Percentiles rank a stretch among this genome's conserved stretches.
Evolutionary conservation across 2,329 filamentous ascomycete species (phyloP).

Genomic region (Huntiella omanensis): DNA sequence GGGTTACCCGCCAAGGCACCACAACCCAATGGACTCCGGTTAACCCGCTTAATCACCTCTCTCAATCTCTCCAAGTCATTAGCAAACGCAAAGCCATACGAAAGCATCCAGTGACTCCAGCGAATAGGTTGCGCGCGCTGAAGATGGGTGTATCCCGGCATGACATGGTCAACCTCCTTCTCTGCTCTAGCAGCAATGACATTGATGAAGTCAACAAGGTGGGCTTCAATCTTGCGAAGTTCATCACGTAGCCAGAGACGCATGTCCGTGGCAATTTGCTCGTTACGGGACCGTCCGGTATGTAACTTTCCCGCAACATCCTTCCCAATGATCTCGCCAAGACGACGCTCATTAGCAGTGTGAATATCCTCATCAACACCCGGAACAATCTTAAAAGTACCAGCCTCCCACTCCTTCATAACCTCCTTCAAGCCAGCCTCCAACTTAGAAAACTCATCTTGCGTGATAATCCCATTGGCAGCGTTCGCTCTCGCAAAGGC

Average conservation of each 20-base stretch:
- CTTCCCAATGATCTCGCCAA: constrained; percentile 74
- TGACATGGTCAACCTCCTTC: constrained; percentile 48
- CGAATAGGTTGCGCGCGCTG: constrained; percentile 65
- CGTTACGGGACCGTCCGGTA: constrained; percentile 72
- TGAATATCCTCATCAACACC: constrained; percentile 43
- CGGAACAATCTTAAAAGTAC: constrained; percentile 31
- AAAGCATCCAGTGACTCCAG: constrained; percentile 68
- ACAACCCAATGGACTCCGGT: constrained; percentile 50
- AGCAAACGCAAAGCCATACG: constrained; percentile 52
- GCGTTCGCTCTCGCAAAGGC: constrained; percentile 67
- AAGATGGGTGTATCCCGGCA: constrained; percentile 79
- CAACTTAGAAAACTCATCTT: constrained; percentile 55
- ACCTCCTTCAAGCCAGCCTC: constrained; percentile 47
- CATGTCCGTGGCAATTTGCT: constrained; percentile 83
- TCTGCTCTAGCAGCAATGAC: constrained; percentile 53
- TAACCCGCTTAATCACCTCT: constrained; percentile 56
- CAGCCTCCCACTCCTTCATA: constrained; percentile 32
- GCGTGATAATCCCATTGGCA: constrained; percentile 53
- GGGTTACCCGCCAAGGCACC: constrained; percentile 67
- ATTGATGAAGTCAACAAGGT: constrained; percentile 49
- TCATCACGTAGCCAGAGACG: constrained; percentile 69
- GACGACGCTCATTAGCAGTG: constrained; percentile 51
- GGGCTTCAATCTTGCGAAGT: constrained; percentile 48
- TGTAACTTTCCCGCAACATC: constrained; percentile 76
- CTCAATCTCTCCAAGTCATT: constrained; percentile 60